phyloP scores from a whole-genome alignment of 2,329 filamentous ascomycete species.

The Monosporascus sp. region DNA sequence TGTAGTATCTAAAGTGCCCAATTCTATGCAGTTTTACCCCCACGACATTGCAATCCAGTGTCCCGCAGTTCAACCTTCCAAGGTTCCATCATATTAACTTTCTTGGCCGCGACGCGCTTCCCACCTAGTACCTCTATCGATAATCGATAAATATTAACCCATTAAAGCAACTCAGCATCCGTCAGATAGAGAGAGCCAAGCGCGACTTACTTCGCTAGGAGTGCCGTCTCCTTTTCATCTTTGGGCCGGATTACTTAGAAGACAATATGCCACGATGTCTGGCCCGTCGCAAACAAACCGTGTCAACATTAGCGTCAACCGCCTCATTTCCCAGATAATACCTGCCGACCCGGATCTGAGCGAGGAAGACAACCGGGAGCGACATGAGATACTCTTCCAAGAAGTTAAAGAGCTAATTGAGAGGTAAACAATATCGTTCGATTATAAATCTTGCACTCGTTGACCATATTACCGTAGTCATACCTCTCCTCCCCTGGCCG shows the following conservation, averaged over 20 bases:
- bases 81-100: background rate
- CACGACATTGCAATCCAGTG: background rate
- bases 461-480: constrained; percentile 29
- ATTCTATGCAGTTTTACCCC: background rate
- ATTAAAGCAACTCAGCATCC: background rate
- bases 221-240: background rate
- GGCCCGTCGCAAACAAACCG: constrained; percentile 55
- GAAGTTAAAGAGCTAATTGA: constrained; percentile 47
- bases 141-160: background rate
- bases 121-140: background rate
- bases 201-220: background rate
- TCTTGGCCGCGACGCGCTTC: background rate
- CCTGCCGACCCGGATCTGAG: constrained; percentile 61
- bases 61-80: background rate
- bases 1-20: background rate
- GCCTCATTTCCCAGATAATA: constrained; percentile 70
- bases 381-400: constrained; percentile 58
- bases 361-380: constrained; percentile 62
- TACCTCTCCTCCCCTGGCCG: constrained; percentile 52
- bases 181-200: background rate
- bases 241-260: background rate
- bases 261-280: constrained; percentile 40
- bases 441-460: constrained; percentile 1
- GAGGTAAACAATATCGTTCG: constrained; percentile 32
- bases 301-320: constrained; percentile 73